Percentiles rank a stretch among this genome's conserved stretches.
phyloP scores from a whole-genome alignment of 495 filamentous ascomycete species.

The Cairneyella variabilis region DNA sequence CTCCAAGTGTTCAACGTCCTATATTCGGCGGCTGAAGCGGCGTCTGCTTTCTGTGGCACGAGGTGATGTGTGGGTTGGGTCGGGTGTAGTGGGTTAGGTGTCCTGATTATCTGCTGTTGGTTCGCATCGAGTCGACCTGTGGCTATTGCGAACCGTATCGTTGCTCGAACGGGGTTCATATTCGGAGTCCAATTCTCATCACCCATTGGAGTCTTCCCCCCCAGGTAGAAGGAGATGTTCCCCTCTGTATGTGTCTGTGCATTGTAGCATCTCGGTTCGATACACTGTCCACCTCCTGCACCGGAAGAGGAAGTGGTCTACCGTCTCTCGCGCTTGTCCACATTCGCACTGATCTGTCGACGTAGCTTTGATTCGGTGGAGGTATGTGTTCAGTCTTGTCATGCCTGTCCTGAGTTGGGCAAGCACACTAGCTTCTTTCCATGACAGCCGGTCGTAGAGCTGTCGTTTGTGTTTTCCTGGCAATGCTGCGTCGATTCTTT shows the following conservation, averaged over 20 bases:
- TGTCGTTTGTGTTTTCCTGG: constrained; percentile 29
- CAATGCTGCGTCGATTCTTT: constrained; percentile 5
- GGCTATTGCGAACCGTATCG: background rate
- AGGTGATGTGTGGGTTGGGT: background rate
- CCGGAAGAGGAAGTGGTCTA: constrained; percentile 10
- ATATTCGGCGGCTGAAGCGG: background rate
- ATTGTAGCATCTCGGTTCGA: background rate
- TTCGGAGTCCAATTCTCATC: background rate
- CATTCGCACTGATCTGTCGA: constrained; percentile 1
- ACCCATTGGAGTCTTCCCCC: background rate
- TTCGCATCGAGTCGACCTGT: background rate
- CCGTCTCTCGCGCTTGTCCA: constrained; percentile 4
- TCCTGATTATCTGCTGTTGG: background rate
- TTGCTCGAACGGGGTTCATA: background rate
- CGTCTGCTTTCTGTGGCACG: background rate
- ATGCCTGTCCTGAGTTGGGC: constrained; percentile 7
- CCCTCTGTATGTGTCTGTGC: no score
- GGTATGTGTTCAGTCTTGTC: background rate
- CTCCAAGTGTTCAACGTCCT: background rate
- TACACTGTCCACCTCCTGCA: no score
- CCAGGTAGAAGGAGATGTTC: background rate
- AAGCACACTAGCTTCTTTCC: constrained; percentile 29
- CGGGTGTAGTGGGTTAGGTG: background rate
- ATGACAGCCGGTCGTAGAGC: constrained; percentile 29
- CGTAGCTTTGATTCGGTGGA: background rate